These are phyloP conservation scores for Hydnomerulius pinastri DNA, from an alignment of 768 basidiomycete species.

Conservation along the genomic window DNA sequence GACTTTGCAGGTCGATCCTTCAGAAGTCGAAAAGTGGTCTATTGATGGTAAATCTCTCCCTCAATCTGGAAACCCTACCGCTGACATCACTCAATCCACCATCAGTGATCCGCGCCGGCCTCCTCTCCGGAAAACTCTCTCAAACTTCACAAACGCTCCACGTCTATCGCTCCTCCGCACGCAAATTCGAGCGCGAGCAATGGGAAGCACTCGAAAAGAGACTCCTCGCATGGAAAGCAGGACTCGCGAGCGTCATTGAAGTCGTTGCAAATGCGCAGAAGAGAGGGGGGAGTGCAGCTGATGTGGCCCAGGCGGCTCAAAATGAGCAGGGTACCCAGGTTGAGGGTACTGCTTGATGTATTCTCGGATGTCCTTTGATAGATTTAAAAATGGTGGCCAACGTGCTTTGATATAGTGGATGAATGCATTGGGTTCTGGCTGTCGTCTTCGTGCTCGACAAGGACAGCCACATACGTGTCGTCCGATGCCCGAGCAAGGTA, in stretches of 20 bases:
- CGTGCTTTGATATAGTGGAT: neutral
- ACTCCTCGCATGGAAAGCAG: slow-evolving; percentile 75
- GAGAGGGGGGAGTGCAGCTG: slow-evolving; percentile 27
- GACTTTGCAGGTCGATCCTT: slow-evolving; percentile 60
- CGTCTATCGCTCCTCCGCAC: slow-evolving; percentile 71
- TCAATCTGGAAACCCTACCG: neutral
- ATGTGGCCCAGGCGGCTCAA: slow-evolving; percentile 23
- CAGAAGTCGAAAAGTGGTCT: slow-evolving; percentile 82
- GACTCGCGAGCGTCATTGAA: slow-evolving; percentile 67
- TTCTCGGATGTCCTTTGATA: neutral
- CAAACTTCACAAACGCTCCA: slow-evolving; percentile 75
- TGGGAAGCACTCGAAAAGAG: slow-evolving; percentile 80
- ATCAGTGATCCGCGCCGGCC: slow-evolving; percentile 76
- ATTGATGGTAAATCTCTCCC: slow-evolving; percentile 66
- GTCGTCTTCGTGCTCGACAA: too few species aligned
- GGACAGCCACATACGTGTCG: too few species aligned
- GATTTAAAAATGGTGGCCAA: neutral
- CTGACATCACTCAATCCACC: neutral
- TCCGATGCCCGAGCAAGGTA: too few species aligned
- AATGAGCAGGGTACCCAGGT: slow-evolving; percentile 23
- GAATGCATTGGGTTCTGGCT: too few species aligned
- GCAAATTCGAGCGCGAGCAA: slow-evolving; percentile 74
- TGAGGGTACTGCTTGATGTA: slow-evolving; percentile 22
- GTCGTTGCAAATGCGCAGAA: slow-evolving; percentile 62
- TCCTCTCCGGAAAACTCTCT: slow-evolving; percentile 81